Base-by-base conservation (phyloP, 257 asterid species). In the Nicotiana tomentosiformis region DNA sequence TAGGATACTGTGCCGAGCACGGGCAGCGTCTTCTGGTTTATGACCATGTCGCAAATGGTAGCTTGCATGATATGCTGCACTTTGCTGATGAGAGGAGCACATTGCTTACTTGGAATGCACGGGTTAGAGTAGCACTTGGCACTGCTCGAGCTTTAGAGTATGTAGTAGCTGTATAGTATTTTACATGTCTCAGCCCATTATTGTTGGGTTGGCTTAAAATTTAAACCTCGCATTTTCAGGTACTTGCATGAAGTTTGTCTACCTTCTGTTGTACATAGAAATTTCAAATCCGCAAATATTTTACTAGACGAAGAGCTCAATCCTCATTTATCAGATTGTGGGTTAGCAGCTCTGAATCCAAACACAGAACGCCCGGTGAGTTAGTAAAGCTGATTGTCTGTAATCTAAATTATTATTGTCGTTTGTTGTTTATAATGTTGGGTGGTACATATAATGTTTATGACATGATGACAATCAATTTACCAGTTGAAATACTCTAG, bases 121-220 rank as follows among this genome's bases (percentile, higher is more conserved):
- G 99, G 46, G 96, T 96, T 84, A 92, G 94, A 92, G 95, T 94
- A 66, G 97, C 98, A 66, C 98, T 96, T 85, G 99, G 99, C 87
- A 92, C 98, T 65, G 98, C 99, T 87, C 91, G 99, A 87, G 99
- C 99, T 80, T 88, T 96, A 80, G 99, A 96, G 99, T 96, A 94
- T 77, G 97, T 84, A 77, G 26, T 20, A 69, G 79, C 66, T 62
- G 65, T 20, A 80, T 32, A 32, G 62, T 62, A 33, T 77, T 88
- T 56, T 69, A 46, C 77, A 11, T 55, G 16, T 30, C 51, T 33
- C 37, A 43, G 30, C 49, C 33, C 85, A 55, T 56, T 77, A 35
- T 65, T 83, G 32, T 62, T 66, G 18, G 53, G 68, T 74, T 74
- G 7, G 65, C 46, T 37, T 69, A 82, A 87, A 32, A 86, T 70